A percentile compares a stretch with the other conserved stretches of the same genome.
Evolutionary conservation across 2,329 filamentous ascomycete genomes (phyloP).

Genomic region (Bipolaris cookei): DNA sequence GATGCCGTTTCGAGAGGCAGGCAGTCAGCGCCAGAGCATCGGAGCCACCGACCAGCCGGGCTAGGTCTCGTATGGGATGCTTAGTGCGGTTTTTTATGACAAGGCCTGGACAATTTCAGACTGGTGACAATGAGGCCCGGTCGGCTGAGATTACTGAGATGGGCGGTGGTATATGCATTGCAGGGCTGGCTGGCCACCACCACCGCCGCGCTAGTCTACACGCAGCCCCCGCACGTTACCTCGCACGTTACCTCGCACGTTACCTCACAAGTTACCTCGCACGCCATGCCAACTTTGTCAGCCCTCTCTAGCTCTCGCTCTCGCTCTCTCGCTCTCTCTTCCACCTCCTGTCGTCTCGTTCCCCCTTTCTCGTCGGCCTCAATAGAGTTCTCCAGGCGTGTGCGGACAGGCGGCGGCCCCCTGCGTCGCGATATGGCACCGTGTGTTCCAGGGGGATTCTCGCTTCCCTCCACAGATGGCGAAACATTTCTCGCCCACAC

Average conservation of each 20-base stretch:
- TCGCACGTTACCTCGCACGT: no score
- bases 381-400: background rate
- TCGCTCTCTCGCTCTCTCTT: background rate
- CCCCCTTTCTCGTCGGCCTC: background rate
- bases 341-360: background rate
- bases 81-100: conserved; percentile 1
- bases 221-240: no score
- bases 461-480: conserved; percentile 8
- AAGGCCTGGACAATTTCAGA: background rate
- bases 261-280: no score
- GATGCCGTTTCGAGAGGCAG: conserved; percentile 8
- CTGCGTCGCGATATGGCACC: background rate
- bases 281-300: no score
- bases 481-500: conserved; percentile 18
- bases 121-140: background rate
- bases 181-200: no score
- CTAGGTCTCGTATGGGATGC: background rate
- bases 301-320: no score
- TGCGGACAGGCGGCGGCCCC: background rate
- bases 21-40: background rate
- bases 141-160: background rate
- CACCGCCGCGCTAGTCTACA: no score
- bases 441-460: conserved; percentile 6
- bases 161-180: background rate
- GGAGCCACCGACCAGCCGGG: background rate